Base-by-base conservation (phyloP, 2,329 filamentous ascomycete species). In the Thermoascus crustaceus region DNA sequence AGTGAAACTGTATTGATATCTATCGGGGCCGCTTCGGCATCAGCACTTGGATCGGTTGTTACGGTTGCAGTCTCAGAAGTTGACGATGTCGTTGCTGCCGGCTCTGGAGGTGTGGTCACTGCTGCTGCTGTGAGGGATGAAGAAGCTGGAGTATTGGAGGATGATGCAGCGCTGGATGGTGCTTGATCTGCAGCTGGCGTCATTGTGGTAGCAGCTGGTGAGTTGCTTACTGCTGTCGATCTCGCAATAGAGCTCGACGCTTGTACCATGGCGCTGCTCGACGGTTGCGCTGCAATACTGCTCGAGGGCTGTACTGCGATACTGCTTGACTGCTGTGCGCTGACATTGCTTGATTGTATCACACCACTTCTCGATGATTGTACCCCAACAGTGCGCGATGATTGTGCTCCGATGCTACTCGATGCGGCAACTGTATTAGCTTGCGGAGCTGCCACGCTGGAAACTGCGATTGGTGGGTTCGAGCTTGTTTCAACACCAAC, bases 1-100 rank as follows among this genome's bases (percentile, higher is more conserved):
- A 40, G 27, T 7, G 26, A 14, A 18, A 27, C 24, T 2, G 34
- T 37, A 27, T 37, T 40, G 27, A 40, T 40, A 33, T 40, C 21
- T 34, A 37, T 32, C 14, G 36, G 14, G 21, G 30, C 20, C 20
- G 31, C n/a, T 23, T 18, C 31, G 10, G 22, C 20, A 16, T 9
- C 31, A 19, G n/a, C n/a, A 7, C n/a, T 17, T 18, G 26, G 14
- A 7, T 29, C 26, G 11, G 26, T 29, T 29, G 26, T 18, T 29
- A 17, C 8, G 9, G 26, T 16, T 9, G 26, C 13, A 7, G 26
- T 16, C 18, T 13, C 13, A 9, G 13, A 7, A 13, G 26, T 10
- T 16, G 13, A 14, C 3, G 13, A 11, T 11, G 27, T 17, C 1
- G 33, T 27, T 7, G 29, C 9, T 32, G 21, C 13, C 13, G 30